phyloP scores from a whole-genome alignment of 2,329 filamentous ascomycete species.

The Penicillium sp. region DNA sequence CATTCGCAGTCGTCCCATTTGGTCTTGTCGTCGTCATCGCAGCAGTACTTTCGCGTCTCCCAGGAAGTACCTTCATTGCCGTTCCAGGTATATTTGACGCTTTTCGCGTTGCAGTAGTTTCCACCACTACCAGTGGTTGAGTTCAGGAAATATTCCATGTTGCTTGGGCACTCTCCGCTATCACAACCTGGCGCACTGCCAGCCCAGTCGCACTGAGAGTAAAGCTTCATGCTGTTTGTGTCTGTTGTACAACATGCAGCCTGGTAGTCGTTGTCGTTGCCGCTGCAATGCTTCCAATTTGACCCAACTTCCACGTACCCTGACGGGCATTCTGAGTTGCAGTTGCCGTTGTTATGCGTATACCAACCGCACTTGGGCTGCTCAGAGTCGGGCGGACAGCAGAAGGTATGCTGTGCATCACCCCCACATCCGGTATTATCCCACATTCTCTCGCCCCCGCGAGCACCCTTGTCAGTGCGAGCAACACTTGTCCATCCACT shows the following conservation, averaged over 20 bases:
- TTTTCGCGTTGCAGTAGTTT: background rate
- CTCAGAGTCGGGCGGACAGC: slow-evolving; percentile 4
- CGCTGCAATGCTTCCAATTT: background rate
- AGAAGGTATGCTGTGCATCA: background rate
- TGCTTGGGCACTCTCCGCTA: background rate
- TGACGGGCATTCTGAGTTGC: background rate
- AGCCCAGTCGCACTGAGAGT: background rate
- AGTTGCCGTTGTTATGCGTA: slow-evolving; percentile 6
- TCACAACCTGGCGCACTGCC: background rate
- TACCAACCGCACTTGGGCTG: slow-evolving; percentile 8
- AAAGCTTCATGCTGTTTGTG: background rate
- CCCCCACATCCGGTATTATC: slow-evolving; percentile 1
- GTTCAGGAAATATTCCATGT: background rate
- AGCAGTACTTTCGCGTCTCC: background rate
- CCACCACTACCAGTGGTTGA: background rate
- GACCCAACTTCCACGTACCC: slow-evolving; percentile 7
- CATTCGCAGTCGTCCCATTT: background rate
- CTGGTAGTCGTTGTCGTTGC: slow-evolving; percentile 1
- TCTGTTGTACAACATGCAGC: slow-evolving; percentile 4
- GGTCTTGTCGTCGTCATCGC: background rate
- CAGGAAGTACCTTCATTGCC: background rate
- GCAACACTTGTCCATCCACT: background rate
- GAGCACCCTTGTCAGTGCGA: background rate
- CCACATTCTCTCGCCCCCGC: slow-evolving; percentile 2
- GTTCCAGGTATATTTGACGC: background rate